Evolutionary conservation across 75 land plant species (phyloP).

Genomic region (Azolla pinnata): DNA sequence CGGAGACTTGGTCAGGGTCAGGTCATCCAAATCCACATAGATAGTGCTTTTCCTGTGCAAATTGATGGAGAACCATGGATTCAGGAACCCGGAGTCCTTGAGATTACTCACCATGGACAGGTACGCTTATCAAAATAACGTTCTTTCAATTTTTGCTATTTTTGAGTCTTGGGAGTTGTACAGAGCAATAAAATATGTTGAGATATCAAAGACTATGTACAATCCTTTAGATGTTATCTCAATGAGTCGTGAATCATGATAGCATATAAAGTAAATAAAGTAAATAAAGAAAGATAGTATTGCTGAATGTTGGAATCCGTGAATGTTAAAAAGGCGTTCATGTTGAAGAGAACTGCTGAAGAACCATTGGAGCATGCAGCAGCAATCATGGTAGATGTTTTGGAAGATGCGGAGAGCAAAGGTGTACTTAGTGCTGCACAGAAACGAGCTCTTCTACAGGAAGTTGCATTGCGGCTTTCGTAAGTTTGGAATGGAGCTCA

Average conservation of each 20-base stretch:
- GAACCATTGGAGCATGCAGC: constrained; percentile 93
- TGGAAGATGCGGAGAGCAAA: constrained; percentile 66
- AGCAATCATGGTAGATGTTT: constrained; percentile 66
- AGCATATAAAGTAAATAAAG: no score
- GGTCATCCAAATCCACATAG: constrained; percentile 50
- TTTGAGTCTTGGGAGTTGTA: no score
- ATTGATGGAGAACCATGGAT: constrained; percentile 93
- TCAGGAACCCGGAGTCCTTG: constrained; percentile 47
- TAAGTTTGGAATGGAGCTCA: no score
- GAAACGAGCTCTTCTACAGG: constrained; percentile 68
- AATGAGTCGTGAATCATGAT: no score
- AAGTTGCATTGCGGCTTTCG: constrained; percentile 71
- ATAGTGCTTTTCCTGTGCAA: constrained; percentile 59
- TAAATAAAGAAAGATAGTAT: no score
- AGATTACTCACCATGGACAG: constrained; percentile 77
- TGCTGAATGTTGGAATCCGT: background rate
- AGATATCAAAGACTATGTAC: no score
- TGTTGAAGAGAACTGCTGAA: constrained; percentile 70
- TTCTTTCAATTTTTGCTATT: no score
- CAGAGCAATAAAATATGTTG: no score
- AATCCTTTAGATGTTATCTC: no score
- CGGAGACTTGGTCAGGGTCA: constrained; percentile 78
- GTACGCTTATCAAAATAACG: no score
- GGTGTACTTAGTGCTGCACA: constrained; percentile 59
- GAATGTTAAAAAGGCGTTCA: constrained; percentile 54